A percentile compares a stretch with the other conserved stretches of the same genome.
These are phyloP conservation scores for Triglochin maritima DNA, from an alignment of 106 monocot species.

Conservation along the genomic window DNA sequence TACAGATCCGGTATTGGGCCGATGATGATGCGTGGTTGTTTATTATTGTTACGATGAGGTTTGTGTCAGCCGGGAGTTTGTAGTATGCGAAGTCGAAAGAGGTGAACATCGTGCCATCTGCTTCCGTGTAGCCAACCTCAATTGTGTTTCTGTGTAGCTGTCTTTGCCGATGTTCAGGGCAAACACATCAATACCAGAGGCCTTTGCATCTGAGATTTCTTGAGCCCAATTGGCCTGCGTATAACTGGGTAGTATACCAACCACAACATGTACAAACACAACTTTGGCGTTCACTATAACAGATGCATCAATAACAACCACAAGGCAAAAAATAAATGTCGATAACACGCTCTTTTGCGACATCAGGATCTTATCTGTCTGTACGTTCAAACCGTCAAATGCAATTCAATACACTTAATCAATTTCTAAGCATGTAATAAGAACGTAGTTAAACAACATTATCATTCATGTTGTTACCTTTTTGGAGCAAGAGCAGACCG, in stretches of 20 bases:
- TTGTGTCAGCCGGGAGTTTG: background rate
- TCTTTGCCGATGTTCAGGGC: constrained; percentile 16
- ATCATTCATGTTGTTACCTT: too few relatives aligned
- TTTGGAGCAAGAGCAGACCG: too few relatives aligned
- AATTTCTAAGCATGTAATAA: too few relatives aligned
- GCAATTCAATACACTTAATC: too few relatives aligned
- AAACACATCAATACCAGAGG: constrained; percentile 11
- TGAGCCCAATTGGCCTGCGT: constrained; percentile 12
- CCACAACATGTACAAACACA: constrained; percentile 14
- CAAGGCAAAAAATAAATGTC: background rate
- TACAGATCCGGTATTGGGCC: too few relatives aligned
- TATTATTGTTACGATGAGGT: constrained; percentile 8
- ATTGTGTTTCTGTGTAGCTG: constrained; percentile 6
- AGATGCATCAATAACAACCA: background rate
- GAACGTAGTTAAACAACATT: too few relatives aligned
- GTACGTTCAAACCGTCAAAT: too few relatives aligned
- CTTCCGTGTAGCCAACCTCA: constrained; percentile 8
- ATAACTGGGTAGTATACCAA: constrained; percentile 7
- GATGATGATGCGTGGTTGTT: constrained; percentile 8
- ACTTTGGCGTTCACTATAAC: background rate
- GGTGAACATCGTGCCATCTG: constrained; percentile 7
- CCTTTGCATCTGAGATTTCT: constrained; percentile 9
- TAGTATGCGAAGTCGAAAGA: constrained; percentile 19
- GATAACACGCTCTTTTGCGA: background rate
- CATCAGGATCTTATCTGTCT: too few relatives aligned